Evolutionary conservation across 495 filamentous ascomycete genomes (phyloP).

Genomic region (Neurospora sp.): DNA sequence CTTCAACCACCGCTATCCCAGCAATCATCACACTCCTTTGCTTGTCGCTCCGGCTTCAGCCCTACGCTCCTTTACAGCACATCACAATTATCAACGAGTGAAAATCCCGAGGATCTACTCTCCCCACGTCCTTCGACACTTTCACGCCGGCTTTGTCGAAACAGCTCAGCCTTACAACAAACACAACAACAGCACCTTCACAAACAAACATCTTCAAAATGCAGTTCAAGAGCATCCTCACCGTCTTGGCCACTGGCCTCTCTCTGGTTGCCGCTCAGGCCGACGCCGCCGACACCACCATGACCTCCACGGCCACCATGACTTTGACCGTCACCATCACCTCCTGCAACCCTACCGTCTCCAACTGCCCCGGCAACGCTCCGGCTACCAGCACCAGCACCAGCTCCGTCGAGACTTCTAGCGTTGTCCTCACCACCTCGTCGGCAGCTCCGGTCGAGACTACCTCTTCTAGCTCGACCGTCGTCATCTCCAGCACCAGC

Average conservation of each 20-base stretch:
- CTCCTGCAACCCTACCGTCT: slow-evolving; percentile 34
- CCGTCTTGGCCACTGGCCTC: slow-evolving; percentile 22
- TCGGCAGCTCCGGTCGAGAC: background rate
- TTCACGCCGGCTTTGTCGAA: slow-evolving; percentile 3
- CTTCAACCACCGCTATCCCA: slow-evolving; percentile 12
- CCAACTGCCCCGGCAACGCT: slow-evolving; percentile 32
- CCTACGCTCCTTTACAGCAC: slow-evolving; percentile 21
- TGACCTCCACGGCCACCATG: slow-evolving; percentile 33
- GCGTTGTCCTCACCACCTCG: background rate
- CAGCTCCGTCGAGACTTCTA: slow-evolving; percentile 3
- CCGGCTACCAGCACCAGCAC: slow-evolving; percentile 18
- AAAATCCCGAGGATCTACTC: slow-evolving; percentile 1
- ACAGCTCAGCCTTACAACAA: background rate
- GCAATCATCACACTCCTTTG: slow-evolving; percentile 24
- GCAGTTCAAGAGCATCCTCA: slow-evolving; percentile 28
- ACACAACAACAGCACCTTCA: background rate
- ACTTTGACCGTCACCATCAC: slow-evolving; percentile 39
- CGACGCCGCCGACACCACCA: slow-evolving; percentile 19
- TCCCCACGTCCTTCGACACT: background rate
- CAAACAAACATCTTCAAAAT: slow-evolving; percentile 19
- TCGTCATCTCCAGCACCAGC: background rate
- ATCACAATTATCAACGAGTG: background rate
- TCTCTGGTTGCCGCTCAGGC: slow-evolving; percentile 16
- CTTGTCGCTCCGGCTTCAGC: slow-evolving; percentile 21
- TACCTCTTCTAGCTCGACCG: slow-evolving; percentile 1